Base-by-base conservation (phyloP, 352 stramenopile species). In the Pythium phragmiticola region DNA sequence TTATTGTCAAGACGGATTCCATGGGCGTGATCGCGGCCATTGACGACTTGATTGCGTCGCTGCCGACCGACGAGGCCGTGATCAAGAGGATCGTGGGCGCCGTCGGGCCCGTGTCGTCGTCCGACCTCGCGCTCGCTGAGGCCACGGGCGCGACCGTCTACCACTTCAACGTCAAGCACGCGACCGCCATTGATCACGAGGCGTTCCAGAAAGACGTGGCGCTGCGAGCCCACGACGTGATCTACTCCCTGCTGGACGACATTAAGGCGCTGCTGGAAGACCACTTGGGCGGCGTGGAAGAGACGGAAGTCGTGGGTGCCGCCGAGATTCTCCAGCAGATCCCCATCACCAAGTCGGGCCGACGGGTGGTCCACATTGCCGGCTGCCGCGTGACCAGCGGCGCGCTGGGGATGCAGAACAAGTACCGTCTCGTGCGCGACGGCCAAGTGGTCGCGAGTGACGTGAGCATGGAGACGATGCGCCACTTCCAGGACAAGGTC, bases 1-100 rank as follows among this genome's bases (percentile, higher is more conserved):
- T 99, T 49, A 88, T 99, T 33, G 81, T 99, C 30, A 99, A 99
- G 80, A 98, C 97, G 14, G 97, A 99, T 72, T 94, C 96, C n/a
- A 93, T 98, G 55, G 97, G 97, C 51, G 96, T 97, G 42, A 96
- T 98, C 23, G 87, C 98, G 58, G 97, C 97, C 56, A 93, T 92
- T 45, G 80, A 90, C 58, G 79, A 92, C n/a, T 74, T 95, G 28
- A 85, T 95, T 55, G 73, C 83, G 47, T 80, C 84, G 19, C 66
- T 97, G 57, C 78, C 77, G 33, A 77, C 56, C 42, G 77, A 92
- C 36, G 84, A 88, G 55, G 83, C 77, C 16, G 70, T 80, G 46
- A 80, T 94, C 45, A 94, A 93, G 67, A 70, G 92, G 84, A 90
- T 97, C 70, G 61, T 83, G 80, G 74, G 93, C 77, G 60, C 88